Evolutionary conservation across 2,329 filamentous ascomycete genomes (phyloP).

Genomic region (Macrophomina phaseolina): DNA sequence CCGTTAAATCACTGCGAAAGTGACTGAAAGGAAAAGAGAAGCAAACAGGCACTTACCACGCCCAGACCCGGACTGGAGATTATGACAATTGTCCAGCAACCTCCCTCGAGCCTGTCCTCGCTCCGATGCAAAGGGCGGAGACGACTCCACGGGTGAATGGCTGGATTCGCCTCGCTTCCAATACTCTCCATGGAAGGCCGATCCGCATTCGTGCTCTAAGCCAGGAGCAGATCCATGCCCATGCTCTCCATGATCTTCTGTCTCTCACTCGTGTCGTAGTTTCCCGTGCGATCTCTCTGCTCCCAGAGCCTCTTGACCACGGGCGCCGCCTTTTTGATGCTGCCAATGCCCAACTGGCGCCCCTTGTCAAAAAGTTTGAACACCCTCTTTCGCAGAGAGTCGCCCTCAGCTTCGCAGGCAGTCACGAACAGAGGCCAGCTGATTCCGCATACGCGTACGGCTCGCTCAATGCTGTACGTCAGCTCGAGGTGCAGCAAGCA

Average conservation of each 20-base stretch:
- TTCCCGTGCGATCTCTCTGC: constrained; percentile 7
- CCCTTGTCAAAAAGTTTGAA: constrained; percentile 18
- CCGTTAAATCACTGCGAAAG: no score
- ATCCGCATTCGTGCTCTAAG: not conserved
- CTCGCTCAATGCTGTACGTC: constrained; percentile 22
- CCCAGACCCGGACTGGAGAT: no score
- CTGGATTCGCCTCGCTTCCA: no score
- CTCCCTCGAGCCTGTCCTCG: no score
- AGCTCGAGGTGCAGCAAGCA: constrained; percentile 12
- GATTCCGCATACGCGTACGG: constrained; percentile 16
- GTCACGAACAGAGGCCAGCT: constrained; percentile 22
- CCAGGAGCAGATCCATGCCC: constrained; percentile 25
- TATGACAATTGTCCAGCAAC: no score
- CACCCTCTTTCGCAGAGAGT: not conserved
- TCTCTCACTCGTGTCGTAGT: not conserved
- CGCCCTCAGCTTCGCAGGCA: constrained; percentile 23
- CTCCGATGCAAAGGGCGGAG: no score
- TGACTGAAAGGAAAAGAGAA: no score
- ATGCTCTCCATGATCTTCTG: constrained; percentile 25
- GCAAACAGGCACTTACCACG: no score
- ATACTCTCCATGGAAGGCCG: not conserved
- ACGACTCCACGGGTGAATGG: no score
- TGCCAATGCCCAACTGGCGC: constrained; percentile 11
- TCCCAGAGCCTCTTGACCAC: constrained; percentile 13
- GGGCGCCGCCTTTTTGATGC: constrained; percentile 13